Percentiles rank a stretch among this genome's conserved stretches.
These are phyloP conservation scores for Plasmodium ovale DNA, from an alignment of 169 alveolate genomes.

Conservation along the genomic window DNA sequence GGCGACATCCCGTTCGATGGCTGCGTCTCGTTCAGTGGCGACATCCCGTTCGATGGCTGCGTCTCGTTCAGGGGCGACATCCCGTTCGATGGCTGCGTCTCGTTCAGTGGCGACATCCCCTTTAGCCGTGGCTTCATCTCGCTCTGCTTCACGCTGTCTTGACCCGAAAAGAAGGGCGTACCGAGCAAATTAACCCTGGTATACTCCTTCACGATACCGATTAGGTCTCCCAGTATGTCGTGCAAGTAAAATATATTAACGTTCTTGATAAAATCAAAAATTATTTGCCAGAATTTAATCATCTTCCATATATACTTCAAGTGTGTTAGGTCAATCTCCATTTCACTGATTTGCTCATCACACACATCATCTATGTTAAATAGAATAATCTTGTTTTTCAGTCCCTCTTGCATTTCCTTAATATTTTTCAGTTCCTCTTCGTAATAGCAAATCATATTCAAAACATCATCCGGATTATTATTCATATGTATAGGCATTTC, in stretches of 20 bases:
- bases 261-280: constrained; percentile 62
- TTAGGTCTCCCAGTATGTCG: constrained; percentile 47
- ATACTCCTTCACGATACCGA: constrained; percentile 43
- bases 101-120: neutral
- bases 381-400: constrained; percentile 53
- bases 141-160: neutral
- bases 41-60: neutral
- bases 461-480: constrained; percentile 57
- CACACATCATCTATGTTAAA: constrained; percentile 76
- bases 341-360: constrained; percentile 69
- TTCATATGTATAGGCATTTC: constrained; percentile 64
- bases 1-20: neutral
- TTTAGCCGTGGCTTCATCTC: neutral
- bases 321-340: constrained; percentile 52
- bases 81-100: neutral
- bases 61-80: neutral
- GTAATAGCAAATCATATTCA: constrained; percentile 43
- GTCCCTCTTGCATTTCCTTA: constrained; percentile 26
- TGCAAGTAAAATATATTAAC: constrained; percentile 70
- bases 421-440: constrained; percentile 62
- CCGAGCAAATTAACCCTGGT: constrained; percentile 20
- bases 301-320: constrained; percentile 67
- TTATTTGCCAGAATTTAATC: constrained; percentile 54
- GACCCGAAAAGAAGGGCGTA: constrained; percentile 14
- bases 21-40: neutral